Conservation (phyloP, 1,139 yeast genomes). For the Groenewaldozyma auringiensis region DNA sequence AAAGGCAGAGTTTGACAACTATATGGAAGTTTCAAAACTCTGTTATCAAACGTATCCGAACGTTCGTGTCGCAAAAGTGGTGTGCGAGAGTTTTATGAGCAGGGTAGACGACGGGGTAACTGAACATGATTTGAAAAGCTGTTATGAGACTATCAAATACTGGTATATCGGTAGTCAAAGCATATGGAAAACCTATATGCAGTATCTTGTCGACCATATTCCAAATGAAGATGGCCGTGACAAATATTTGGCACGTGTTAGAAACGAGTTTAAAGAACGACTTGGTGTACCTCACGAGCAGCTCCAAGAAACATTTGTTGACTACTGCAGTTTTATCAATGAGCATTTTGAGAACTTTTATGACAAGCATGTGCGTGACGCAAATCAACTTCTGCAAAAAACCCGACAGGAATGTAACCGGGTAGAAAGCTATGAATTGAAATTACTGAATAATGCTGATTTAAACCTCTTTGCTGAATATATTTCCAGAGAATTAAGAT, state of each 20-base stretch:
- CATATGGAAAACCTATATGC: conserved; percentile 34
- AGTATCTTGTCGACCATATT: conserved; percentile 9
- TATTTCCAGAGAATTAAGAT: conserved; percentile 23
- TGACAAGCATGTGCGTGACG: conserved; percentile 35
- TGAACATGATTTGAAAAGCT: background rate
- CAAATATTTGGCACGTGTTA: conserved; percentile 9
- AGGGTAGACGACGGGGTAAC: no score
- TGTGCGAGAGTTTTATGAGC: no score
- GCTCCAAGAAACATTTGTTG: conserved; percentile 38
- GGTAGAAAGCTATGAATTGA: conserved; percentile 21
- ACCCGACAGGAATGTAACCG: conserved; percentile 27
- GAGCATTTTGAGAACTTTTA: conserved; percentile 28
- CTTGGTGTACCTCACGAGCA: conserved; percentile 39
- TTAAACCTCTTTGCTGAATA: conserved; percentile 27
- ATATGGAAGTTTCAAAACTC: no score
- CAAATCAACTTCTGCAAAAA: conserved; percentile 32
- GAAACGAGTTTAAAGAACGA: conserved; percentile 32
- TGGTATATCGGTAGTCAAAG: conserved; percentile 34
- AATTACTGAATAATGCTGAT: conserved; percentile 13
- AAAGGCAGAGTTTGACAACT: no score
- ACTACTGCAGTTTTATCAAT: conserved; percentile 41
- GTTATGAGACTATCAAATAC: conserved; percentile 28
- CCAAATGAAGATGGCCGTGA: conserved; percentile 3
- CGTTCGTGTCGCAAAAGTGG: no score
- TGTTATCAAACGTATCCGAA: no score